Conservation (phyloP, 1,284 basidiomycete genomes). For the Cryptococcus sp. region DNA sequence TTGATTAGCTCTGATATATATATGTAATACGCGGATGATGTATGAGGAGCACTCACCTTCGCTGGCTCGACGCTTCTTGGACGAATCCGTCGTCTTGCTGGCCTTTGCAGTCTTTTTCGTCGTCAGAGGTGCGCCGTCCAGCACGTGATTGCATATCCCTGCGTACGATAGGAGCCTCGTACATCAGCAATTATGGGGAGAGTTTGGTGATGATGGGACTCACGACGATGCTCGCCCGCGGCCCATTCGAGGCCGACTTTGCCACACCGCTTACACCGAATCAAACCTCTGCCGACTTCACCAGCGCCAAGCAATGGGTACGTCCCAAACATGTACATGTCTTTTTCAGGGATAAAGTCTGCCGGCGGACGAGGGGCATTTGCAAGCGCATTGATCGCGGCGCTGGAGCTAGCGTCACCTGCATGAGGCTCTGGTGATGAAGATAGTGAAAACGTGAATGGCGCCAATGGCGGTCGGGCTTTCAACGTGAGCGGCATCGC, state of each 20-base stretch:
- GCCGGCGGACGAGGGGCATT: constrained; percentile 62
- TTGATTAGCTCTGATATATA: neutral
- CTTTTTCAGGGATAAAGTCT: constrained; percentile 74
- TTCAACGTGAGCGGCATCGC: constrained; percentile 39
- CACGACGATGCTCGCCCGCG: constrained; percentile 73
- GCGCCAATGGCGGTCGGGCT: constrained; percentile 26
- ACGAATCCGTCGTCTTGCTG: constrained; percentile 55
- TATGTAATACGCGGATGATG: neutral
- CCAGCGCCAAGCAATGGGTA: constrained; percentile 57
- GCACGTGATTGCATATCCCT: constrained; percentile 67
- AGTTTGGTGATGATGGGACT: constrained; percentile 28
- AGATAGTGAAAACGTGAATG: constrained; percentile 40
- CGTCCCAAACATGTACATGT: constrained; percentile 83
- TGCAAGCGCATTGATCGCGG: constrained; percentile 6
- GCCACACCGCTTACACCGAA: constrained; percentile 73
- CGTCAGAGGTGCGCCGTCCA: constrained; percentile 53
- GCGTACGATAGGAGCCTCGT: neutral
- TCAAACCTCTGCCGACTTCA: constrained; percentile 65
- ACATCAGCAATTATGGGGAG: too few relatives aligned
- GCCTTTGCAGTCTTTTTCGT: constrained; percentile 63
- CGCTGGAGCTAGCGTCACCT: constrained; percentile 6
- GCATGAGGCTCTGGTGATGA: constrained; percentile 16
- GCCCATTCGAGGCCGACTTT: constrained; percentile 75
- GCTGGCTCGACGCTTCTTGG: constrained; percentile 39
- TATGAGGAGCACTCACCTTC: constrained; percentile 36